Base-by-base conservation (phyloP, 2,329 filamentous ascomycete genomes). In the Magnaporthiopsis poae region DNA sequence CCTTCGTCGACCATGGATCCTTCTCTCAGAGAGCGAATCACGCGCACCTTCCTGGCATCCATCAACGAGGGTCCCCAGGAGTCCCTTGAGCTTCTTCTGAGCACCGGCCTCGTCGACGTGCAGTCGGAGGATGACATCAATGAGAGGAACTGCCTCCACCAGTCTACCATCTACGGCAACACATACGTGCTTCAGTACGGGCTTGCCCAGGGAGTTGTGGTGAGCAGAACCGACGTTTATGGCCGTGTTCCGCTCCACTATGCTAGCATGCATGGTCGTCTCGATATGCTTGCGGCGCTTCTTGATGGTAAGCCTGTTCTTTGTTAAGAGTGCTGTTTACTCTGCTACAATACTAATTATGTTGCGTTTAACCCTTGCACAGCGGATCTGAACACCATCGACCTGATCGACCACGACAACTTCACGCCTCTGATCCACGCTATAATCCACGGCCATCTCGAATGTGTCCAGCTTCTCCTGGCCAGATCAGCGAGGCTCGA, bases 41-140 rank as follows among this genome's bases (percentile, higher is more conserved):
- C 94, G 1, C 84, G 92, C 70, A 94, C 92, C 0, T 99, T 99
- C 75, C 82, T 99, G 63, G 90, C 91, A 63, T 92, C 92, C 5
- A 91, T 97, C 71, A 90, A 91, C 70, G 92, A 96, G 72, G 94
- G 90, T 3, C 89, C 92, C 0, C 84, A 89, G 69, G 86, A 90
- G 35, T 88, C 93, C 11, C 81, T 98, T 27, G 85, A 87, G 67
- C 80, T 91, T 7, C 84, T 99, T 33, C 81, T 97, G 33, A 87
- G 90, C 63, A 96, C 93, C 2, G 86, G 87, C 0, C 80, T 95
- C 31, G 91, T 99, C 46, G 90, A 98, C 75, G 84, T 97, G n/a
- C 88, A 92, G 73, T 95, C 92, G 0, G 92, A 96, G 72, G 95
- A 99, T 75, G 93, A 97, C 73, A 98, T 99, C 76, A 99, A 98